Conservation (phyloP, 2,329 filamentous ascomycete species). For the Neobulgaria alba region DNA sequence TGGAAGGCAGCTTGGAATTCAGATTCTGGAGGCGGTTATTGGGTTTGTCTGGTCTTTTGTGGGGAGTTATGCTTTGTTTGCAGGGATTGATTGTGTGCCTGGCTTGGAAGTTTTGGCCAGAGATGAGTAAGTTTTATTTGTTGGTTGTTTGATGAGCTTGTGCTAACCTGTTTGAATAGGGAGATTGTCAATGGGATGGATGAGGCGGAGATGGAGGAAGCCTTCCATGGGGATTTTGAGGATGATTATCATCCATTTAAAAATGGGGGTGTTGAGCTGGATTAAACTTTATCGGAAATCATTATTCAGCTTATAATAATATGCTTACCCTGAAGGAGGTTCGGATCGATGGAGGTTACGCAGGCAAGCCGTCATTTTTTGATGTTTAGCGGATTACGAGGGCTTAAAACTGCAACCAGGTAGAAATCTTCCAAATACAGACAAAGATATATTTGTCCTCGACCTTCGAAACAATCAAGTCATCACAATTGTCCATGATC, state of each 20-base stretch:
- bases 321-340: too few relatives aligned
- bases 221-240: conserved; percentile 23
- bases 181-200: conserved; percentile 41
- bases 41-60: conserved; percentile 43
- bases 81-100: conserved; percentile 43
- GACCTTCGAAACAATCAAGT: too few relatives aligned
- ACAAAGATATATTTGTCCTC: too few relatives aligned
- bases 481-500: too few relatives aligned
- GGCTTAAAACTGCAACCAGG: too few relatives aligned
- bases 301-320: too few relatives aligned
- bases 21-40: conserved; percentile 41
- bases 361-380: too few relatives aligned
- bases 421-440: too few relatives aligned
- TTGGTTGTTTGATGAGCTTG: conserved; percentile 3
- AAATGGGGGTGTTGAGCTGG: conserved; percentile 6
- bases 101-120: conserved; percentile 42
- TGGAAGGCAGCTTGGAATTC: conserved; percentile 38
- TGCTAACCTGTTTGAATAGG: conserved; percentile 17
- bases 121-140: conserved; percentile 37
- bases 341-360: too few relatives aligned
- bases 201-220: conserved; percentile 42
- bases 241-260: conserved; percentile 14
- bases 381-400: too few relatives aligned
- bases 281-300: too few relatives aligned
- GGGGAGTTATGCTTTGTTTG: conserved; percentile 39